phyloP scores from a whole-genome alignment of 768 basidiomycete genomes.

The Kwoniella pini region DNA sequence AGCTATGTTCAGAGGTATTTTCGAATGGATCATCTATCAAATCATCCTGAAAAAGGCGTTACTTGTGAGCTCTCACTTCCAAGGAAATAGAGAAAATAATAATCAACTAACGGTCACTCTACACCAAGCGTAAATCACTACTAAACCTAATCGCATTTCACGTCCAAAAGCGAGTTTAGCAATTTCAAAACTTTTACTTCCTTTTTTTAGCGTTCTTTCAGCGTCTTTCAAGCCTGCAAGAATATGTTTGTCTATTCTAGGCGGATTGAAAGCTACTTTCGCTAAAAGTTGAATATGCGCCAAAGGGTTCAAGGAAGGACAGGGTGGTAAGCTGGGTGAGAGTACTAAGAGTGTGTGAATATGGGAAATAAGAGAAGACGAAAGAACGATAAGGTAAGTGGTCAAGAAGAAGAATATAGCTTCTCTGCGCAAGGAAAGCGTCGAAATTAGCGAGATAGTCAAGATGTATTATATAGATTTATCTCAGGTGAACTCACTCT shows the following conservation, averaged over 20 bases:
- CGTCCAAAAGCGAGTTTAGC: slow-evolving; percentile 51
- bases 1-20: not conserved
- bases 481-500: slow-evolving; percentile 39
- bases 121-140: slow-evolving; percentile 53
- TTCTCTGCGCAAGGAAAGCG: too few relatives aligned
- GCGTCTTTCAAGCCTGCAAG: slow-evolving; percentile 30
- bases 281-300: slow-evolving; percentile 42
- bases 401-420: slow-evolving; percentile 50
- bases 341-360: slow-evolving; percentile 66
- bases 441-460: too few relatives aligned
- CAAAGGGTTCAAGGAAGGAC: slow-evolving; percentile 42
- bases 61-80: not conserved
- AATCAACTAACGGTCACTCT: slow-evolving; percentile 44
- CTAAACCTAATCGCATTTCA: slow-evolving; percentile 49
- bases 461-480: not conserved
- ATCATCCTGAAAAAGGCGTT: slow-evolving; percentile 35
- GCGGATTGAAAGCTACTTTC: slow-evolving; percentile 38
- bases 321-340: slow-evolving; percentile 60
- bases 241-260: slow-evolving; percentile 27
- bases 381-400: slow-evolving; percentile 44
- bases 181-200: slow-evolving; percentile 53
- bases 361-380: slow-evolving; percentile 45
- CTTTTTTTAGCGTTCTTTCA: slow-evolving; percentile 42
- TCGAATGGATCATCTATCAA: slow-evolving; percentile 41
- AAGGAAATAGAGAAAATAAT: not conserved